These are phyloP conservation scores for Ophiostoma quercus DNA, from an alignment of 2,329 filamentous ascomycete species.

Conservation along the genomic window DNA sequence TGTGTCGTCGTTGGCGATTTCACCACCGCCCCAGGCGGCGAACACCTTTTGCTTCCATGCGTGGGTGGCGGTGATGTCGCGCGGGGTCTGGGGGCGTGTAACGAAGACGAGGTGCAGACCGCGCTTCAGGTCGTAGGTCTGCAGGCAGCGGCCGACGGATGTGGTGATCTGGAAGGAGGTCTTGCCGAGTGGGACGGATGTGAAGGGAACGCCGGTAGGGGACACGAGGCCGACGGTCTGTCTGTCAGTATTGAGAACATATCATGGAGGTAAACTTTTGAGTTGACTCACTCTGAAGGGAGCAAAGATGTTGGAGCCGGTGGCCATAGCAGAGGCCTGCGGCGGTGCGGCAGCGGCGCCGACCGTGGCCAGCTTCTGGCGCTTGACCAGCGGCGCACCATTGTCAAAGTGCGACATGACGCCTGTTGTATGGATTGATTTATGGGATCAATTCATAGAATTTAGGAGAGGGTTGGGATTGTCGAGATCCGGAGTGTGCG, in stretches of 20 bases:
- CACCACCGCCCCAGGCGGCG: conserved; percentile 74
- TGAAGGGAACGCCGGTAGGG: conserved; percentile 84
- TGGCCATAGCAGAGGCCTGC: conserved; percentile 40
- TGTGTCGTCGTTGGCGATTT: background rate
- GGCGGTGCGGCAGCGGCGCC: conserved; percentile 31
- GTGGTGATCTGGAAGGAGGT: conserved; percentile 97
- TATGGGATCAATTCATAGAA: background rate
- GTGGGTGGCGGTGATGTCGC: conserved; percentile 75
- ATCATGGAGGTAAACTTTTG: background rate
- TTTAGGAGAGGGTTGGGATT: background rate
- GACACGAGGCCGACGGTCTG: conserved; percentile 92
- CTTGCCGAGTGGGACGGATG: conserved; percentile 81
- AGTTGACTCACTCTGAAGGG: conserved; percentile 70
- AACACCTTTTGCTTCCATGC: conserved; percentile 84
- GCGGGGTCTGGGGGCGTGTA: conserved; percentile 82
- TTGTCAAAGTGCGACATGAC: conserved; percentile 51
- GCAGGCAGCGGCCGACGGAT: conserved; percentile 80
- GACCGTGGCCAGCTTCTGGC: conserved; percentile 57
- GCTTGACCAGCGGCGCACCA: conserved; percentile 64
- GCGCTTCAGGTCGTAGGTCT: conserved; percentile 90
- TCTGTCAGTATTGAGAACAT: background rate
- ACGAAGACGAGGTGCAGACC: conserved; percentile 92
- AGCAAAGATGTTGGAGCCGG: conserved; percentile 76
- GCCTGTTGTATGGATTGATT: background rate
- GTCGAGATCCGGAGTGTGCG: background rate